phyloP scores from a whole-genome alignment of 106 monocot species.

The Posidonia australis region DNA sequence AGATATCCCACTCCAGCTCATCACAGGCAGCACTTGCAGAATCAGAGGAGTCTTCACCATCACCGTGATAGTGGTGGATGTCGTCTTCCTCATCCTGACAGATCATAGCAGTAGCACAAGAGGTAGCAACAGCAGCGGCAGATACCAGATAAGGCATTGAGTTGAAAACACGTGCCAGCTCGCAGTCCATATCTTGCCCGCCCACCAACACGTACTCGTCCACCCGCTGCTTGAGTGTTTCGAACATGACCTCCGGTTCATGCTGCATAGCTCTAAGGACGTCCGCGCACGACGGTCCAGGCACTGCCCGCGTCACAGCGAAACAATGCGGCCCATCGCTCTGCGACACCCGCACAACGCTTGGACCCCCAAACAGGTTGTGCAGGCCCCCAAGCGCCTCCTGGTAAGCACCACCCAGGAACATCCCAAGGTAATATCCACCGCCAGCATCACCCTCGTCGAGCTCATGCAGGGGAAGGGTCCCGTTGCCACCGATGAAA shows the following conservation, averaged over 20 bases:
- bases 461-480: constrained; percentile 70
- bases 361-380: constrained; percentile 94
- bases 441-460: constrained; percentile 6
- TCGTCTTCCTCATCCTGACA: constrained; percentile 8
- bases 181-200: constrained; percentile 9
- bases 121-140: background rate
- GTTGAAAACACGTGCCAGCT: constrained; percentile 46
- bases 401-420: constrained; percentile 96
- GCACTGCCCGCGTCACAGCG: constrained; percentile 61
- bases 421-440: constrained; percentile 92
- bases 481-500: constrained; percentile 58
- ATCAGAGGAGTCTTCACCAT: no score
- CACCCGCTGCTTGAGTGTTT: constrained; percentile 53
- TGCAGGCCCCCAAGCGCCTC: constrained; percentile 93
- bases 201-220: constrained; percentile 23
- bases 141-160: constrained; percentile 76
- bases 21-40: no score
- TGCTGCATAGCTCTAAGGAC: constrained; percentile 85
- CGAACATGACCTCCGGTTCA: constrained; percentile 92
- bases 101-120: background rate
- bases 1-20: no score
- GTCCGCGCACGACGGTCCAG: constrained; percentile 75
- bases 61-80: background rate
- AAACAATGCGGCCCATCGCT: constrained; percentile 81
- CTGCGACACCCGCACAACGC: constrained; percentile 83